Base-by-base conservation (phyloP, 192 early-diverging fungal species). In the Entomortierella lignicola region DNA sequence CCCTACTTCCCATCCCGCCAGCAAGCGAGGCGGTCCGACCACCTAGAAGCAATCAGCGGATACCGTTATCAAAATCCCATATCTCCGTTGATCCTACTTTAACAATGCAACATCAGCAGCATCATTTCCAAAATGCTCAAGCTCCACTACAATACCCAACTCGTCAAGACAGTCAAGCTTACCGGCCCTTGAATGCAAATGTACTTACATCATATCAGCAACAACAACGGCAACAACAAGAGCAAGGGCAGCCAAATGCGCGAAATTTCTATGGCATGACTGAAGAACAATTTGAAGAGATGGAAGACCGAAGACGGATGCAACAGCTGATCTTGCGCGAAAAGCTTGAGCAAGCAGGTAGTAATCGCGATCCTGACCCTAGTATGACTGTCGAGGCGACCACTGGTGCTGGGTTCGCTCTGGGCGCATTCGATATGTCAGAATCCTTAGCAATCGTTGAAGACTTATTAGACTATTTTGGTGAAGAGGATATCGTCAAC, bases 401-500 rank as follows among this genome's bases (percentile, higher is more conserved):
- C 0, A 70, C 75, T 4, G 70, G 58, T 52, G 61, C 54, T 11
- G 75, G 75, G 4, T 79, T 79, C 43, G 75, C 67, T 2, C 34
- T 69, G 15, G 75, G 75, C 11, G 48, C 67, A 17, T 79, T 79
- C 54, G 75, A 79, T 43, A 79, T 79, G 75, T 70, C 75, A n/a
- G 75, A 79, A 26, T 79, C 75, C 0, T 55, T 79, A 13, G 75
- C 75, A 25, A 79, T 79, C 41, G 68, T 79, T 21, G 75, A 79
- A n/a, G 75, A 79, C 47, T 18, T 79, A 17, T 57, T 79, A 17
- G 75, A 79, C 31, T 79, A 79, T 51, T 79, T 79, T 66, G 75
- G 75, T 8, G 75, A 70, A 18, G 75, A 79, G n/a, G 68, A 79
- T 41, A 51, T 69, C 18, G 27, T 31, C 15, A 27, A 55, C 32